Percentiles rank a stretch among this genome's conserved stretches.
Conservation (phyloP, 2,329 filamentous ascomycete genomes). For the Penicillium freii region DNA sequence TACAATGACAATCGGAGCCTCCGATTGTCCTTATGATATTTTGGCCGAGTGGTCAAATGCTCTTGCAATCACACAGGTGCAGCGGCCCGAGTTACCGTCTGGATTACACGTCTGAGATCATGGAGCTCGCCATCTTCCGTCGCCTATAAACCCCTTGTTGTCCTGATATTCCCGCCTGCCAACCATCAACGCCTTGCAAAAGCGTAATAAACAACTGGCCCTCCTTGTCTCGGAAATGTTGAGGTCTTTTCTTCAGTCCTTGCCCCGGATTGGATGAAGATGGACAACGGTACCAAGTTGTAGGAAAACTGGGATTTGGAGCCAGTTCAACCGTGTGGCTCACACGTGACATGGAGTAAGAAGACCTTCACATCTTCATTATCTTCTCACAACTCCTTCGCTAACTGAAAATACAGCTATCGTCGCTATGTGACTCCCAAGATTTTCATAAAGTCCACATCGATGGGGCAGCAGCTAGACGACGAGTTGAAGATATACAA, state of each 20-base stretch:
- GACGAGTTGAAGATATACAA: conserved; percentile 48
- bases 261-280: not conserved
- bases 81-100: too few relatives aligned
- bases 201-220: too few relatives aligned
- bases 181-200: too few relatives aligned
- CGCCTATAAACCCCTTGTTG: too few relatives aligned
- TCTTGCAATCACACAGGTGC: too few relatives aligned
- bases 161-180: too few relatives aligned
- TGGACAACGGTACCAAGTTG: conserved; percentile 37
- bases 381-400: not conserved
- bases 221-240: not conserved
- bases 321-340: conserved; percentile 39
- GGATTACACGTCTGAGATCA: too few relatives aligned
- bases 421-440: conserved; percentile 33
- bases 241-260: not conserved
- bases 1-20: too few relatives aligned
- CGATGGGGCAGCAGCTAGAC: conserved; percentile 31
- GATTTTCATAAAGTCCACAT: conserved; percentile 29
- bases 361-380: not conserved
- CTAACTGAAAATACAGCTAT: conserved; percentile 15
- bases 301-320: conserved; percentile 40
- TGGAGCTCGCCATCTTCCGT: too few relatives aligned
- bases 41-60: too few relatives aligned
- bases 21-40: too few relatives aligned
- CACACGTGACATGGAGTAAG: conserved; percentile 35